Evolutionary conservation across 2,329 filamentous ascomycete species (phyloP).

Genomic region (Fusarium solani-melongenae): DNA sequence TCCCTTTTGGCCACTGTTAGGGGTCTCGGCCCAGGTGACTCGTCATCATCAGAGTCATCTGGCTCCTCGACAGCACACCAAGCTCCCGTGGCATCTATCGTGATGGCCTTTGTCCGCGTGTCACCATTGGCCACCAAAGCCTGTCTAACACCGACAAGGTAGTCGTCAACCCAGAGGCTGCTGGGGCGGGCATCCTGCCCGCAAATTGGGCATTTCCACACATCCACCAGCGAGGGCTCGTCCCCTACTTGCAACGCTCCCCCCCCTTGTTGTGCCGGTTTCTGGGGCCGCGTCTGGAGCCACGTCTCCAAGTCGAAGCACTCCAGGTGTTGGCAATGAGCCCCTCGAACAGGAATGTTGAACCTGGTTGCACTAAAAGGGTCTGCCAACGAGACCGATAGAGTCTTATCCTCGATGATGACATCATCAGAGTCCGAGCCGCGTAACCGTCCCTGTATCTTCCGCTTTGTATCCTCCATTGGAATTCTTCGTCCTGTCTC

Average conservation of each 20-base stretch:
- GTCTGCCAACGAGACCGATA: constrained; percentile 71
- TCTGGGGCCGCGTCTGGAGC: constrained; percentile 72
- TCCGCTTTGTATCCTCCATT: constrained; percentile 61
- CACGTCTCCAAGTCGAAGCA: constrained; percentile 92
- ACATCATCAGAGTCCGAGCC: constrained; percentile 66
- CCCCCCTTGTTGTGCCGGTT: constrained; percentile 44
- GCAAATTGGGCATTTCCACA: constrained; percentile 91
- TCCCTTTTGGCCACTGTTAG: background rate
- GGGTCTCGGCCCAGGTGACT: constrained; percentile 26
- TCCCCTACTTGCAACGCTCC: constrained; percentile 13
- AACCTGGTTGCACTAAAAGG: constrained; percentile 75
- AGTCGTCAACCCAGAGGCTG: constrained; percentile 78
- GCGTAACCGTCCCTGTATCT: constrained; percentile 64
- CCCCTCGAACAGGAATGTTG: constrained; percentile 76
- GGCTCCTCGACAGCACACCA: constrained; percentile 49
- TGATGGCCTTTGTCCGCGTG: constrained; percentile 45
- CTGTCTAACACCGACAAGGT: constrained; percentile 71
- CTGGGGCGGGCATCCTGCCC: constrained; percentile 79
- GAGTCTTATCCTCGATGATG: constrained; percentile 64
- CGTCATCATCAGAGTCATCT: constrained; percentile 42
- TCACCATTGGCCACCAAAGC: constrained; percentile 54
- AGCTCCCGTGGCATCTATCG: constrained; percentile 44
- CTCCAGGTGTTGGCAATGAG: constrained; percentile 78
- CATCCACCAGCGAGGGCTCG: constrained; percentile 71
- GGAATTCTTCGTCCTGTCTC: constrained; percentile 51